A percentile compares a stretch with the other conserved stretches of the same genome.
These are phyloP conservation scores for Thraustochytrium sp. DNA, from an alignment of 352 stramenopile species.

Conservation along the genomic window DNA sequence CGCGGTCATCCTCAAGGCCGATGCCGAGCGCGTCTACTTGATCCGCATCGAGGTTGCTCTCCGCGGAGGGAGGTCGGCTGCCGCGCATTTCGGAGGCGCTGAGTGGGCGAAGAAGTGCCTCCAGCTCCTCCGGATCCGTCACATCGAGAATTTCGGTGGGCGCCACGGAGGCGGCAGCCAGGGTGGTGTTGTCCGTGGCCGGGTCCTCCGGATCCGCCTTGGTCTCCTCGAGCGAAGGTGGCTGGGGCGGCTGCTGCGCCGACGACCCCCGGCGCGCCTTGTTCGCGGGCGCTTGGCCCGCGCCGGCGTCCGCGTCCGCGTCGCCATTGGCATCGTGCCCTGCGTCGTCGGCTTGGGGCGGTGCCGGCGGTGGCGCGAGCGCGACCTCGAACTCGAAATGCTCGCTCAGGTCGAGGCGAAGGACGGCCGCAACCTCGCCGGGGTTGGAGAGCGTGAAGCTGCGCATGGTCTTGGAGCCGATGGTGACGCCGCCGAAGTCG, in stretches of 20 bases:
- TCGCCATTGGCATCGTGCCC: neutral
- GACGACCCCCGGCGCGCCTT: no score
- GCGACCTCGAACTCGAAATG: constrained; percentile 63
- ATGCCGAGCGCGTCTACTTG: no score
- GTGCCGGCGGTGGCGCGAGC: constrained; percentile 51
- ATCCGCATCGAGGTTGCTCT: neutral
- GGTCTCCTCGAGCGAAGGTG: no score
- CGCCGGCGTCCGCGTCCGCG: no score
- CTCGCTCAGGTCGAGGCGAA: constrained; percentile 66
- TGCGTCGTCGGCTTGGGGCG: constrained; percentile 52
- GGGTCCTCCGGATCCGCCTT: neutral
- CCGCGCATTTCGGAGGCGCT: constrained; percentile 37
- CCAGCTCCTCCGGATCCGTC: constrained; percentile 58
- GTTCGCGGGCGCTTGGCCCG: no score
- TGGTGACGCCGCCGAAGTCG: constrained; percentile 71
- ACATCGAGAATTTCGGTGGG: neutral
- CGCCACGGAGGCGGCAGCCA: neutral
- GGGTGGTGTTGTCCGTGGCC: no score
- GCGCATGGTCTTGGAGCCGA: constrained; percentile 64
- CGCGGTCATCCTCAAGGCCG: constrained; percentile 42
- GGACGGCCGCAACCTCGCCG: constrained; percentile 64
- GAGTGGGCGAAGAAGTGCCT: constrained; percentile 64
- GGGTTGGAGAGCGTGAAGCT: constrained; percentile 69
- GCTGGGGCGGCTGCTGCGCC: no score
- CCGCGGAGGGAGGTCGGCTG: neutral